phyloP scores from a whole-genome alignment of 176 grass and related monocot species.

The sorghum (Sorghum bicolor) region DNA sequence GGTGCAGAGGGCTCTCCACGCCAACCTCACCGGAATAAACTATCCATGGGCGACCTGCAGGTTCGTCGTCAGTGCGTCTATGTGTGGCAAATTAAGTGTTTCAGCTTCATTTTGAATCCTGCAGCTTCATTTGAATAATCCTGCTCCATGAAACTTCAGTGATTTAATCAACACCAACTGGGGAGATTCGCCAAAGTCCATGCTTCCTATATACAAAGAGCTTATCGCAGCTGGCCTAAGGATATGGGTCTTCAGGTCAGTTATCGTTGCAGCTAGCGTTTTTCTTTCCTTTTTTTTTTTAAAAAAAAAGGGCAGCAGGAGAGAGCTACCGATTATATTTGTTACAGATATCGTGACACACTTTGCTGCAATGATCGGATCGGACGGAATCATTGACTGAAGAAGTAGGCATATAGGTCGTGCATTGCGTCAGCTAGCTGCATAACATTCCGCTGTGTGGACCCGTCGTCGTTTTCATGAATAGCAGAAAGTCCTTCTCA shows the following conservation, averaged over 20 bases:
- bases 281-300: too few relatives aligned
- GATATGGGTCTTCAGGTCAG: slow-evolving; percentile 81
- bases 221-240: slow-evolving; percentile 58
- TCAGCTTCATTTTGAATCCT: too few relatives aligned
- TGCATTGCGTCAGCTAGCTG: background rate
- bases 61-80: background rate
- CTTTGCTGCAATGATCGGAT: background rate
- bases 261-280: background rate
- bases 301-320: too few relatives aligned
- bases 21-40: slow-evolving; percentile 12
- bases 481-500: background rate
- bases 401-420: background rate
- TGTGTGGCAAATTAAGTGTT: too few relatives aligned
- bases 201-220: slow-evolving; percentile 66
- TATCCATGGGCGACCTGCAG: slow-evolving; percentile 10
- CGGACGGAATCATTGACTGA: too few relatives aligned
- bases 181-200: slow-evolving; percentile 58
- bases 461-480: background rate
- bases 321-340: background rate
- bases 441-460: background rate
- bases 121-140: too few relatives aligned
- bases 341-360: background rate
- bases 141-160: background rate
- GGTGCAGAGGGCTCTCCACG: slow-evolving; percentile 29
- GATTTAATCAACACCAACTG: slow-evolving; percentile 26